phyloP scores from a whole-genome alignment of 2,329 filamentous ascomycete species.

The Penicillium sp. region DNA sequence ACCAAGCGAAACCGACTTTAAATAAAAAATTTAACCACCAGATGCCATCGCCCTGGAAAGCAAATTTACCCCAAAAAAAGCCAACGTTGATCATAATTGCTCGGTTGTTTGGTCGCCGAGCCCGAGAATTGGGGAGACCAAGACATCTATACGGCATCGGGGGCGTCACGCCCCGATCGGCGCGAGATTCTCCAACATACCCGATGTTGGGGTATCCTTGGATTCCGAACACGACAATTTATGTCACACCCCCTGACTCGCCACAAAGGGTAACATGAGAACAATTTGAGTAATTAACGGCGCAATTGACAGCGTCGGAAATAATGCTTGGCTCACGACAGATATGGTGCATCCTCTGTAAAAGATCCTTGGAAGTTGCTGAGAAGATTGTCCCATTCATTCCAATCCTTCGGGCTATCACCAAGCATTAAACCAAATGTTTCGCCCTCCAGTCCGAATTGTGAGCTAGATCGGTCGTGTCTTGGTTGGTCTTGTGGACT shows the following conservation, averaged over 20 bases:
- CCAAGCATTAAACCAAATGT: constrained; percentile 13
- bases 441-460: neutral
- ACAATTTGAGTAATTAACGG: neutral
- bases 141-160: constrained; percentile 3
- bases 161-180: constrained; percentile 10
- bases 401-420: constrained; percentile 28
- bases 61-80: neutral
- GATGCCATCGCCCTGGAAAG: neutral
- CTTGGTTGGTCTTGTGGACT: neutral
- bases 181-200: neutral
- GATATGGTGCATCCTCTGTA: constrained; percentile 16
- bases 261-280: neutral
- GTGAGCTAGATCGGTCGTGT: neutral
- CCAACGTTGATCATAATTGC: too few species aligned
- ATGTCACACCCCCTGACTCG: neutral
- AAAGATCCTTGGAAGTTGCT: constrained; percentile 26
- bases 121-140: constrained; percentile 5
- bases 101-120: constrained; percentile 12
- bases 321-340: neutral
- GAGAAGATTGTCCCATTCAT: constrained; percentile 31
- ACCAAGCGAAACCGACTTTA: neutral
- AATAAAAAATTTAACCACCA: neutral
- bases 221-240: neutral
- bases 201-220: neutral
- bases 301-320: neutral